A percentile compares a stretch with the other conserved stretches of the same genome.
These are phyloP conservation scores for Ascochyta viciae-villosae DNA, from an alignment of 2,329 filamentous ascomycete species.

Conservation along the genomic window DNA sequence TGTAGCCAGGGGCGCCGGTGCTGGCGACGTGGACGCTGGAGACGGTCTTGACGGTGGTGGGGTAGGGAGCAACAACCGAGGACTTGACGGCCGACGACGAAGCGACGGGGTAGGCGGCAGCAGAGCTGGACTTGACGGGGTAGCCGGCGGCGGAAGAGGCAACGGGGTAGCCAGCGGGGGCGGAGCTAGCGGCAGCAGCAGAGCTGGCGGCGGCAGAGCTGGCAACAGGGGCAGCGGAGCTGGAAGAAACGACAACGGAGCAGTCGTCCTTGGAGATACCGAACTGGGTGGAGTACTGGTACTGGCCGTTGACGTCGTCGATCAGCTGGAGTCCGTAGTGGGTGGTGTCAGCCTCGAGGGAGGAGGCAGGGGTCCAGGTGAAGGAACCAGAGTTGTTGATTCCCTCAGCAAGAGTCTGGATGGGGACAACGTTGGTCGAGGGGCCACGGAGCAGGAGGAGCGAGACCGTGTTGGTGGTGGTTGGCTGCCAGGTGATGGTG, in stretches of 20 bases:
- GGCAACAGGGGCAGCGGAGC: slow-evolving; percentile 20
- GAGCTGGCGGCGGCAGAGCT: slow-evolving; percentile 31
- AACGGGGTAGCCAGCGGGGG: neutral
- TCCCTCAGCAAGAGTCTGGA: slow-evolving; percentile 57
- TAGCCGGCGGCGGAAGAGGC: slow-evolving; percentile 18
- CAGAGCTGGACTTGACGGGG: slow-evolving; percentile 24
- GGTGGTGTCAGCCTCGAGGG: slow-evolving; percentile 56
- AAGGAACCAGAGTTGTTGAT: slow-evolving; percentile 64
- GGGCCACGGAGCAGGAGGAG: slow-evolving; percentile 67
- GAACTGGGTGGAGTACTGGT: slow-evolving; percentile 68
- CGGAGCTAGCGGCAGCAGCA: slow-evolving; percentile 14
- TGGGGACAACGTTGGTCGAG: slow-evolving; percentile 60
- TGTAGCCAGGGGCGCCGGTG: slow-evolving; percentile 34
- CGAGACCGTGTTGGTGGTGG: slow-evolving; percentile 59
- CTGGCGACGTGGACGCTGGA: slow-evolving; percentile 16
- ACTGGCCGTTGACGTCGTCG: slow-evolving; percentile 64
- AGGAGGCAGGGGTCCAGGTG: slow-evolving; percentile 60
- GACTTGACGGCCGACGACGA: slow-evolving; percentile 17
- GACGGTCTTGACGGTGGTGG: slow-evolving; percentile 25
- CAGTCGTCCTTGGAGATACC: slow-evolving; percentile 60
- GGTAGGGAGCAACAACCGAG: slow-evolving; percentile 22
- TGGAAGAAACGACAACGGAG: slow-evolving; percentile 26
- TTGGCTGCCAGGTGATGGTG: slow-evolving; percentile 65
- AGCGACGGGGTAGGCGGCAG: slow-evolving; percentile 32
- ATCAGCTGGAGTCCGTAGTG: slow-evolving; percentile 69